Conservation (phyloP, 306 rosid genomes). For the Oemleria cerasiformis region DNA sequence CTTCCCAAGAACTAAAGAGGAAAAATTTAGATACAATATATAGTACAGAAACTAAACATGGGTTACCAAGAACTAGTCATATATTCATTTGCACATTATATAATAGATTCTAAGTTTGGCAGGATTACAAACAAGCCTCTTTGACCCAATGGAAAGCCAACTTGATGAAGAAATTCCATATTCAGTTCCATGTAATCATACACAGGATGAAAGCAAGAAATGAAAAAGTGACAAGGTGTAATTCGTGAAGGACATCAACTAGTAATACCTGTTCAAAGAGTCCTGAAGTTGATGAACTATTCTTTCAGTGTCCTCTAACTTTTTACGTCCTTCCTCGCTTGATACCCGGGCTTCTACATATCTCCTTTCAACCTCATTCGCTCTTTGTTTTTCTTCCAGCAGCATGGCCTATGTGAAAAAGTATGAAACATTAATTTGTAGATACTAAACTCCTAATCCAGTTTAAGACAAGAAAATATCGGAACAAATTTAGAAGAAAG, state of each 20-base stretch:
- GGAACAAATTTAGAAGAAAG: not conserved
- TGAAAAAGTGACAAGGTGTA: slow-evolving; percentile 18
- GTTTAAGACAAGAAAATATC: not conserved
- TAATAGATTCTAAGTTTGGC: not conserved
- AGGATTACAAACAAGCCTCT: not conserved
- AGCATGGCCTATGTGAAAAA: slow-evolving; percentile 52
- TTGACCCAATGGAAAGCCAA: slow-evolving; percentile 1
- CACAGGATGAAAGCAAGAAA: slow-evolving; percentile 2
- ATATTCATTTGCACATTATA: slow-evolving; percentile 1
- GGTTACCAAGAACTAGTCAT: not conserved
- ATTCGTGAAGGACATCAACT: slow-evolving; percentile 31
- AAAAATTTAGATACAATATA: no score
- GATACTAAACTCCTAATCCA: slow-evolving; percentile 6
- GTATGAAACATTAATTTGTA: not conserved
- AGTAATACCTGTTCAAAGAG: slow-evolving; percentile 80
- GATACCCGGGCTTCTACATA: slow-evolving; percentile 53
- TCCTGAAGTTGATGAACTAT: slow-evolving; percentile 80
- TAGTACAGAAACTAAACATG: not conserved
- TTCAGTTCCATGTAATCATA: slow-evolving; percentile 4
- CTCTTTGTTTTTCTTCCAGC: slow-evolving; percentile 65
- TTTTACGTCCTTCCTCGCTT: slow-evolving; percentile 55
- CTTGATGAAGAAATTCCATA: not conserved
- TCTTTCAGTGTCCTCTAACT: slow-evolving; percentile 68
- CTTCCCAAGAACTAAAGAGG: not conserved
- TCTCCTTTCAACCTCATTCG: slow-evolving; percentile 65